Percentiles rank a stretch among this genome's conserved stretches.
Conservation (phyloP, 2,329 filamentous ascomycete species). For the Tolypocladium sp. region DNA sequence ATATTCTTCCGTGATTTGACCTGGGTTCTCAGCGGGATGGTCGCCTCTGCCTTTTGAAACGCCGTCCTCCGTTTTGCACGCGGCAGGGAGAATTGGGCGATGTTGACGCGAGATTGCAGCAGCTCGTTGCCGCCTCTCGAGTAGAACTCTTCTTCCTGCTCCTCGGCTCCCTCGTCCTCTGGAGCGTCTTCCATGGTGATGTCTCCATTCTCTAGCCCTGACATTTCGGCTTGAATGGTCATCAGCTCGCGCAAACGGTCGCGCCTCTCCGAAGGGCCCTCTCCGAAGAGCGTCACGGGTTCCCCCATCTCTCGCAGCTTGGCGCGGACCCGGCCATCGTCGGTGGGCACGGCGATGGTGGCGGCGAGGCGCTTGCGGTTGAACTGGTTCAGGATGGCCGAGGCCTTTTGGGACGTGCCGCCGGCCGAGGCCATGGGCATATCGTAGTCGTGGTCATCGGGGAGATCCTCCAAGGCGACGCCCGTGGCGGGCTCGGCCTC, state of each 20-base stretch:
- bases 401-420: conserved; percentile 70
- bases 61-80: conserved; percentile 68
- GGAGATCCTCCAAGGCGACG: conserved; percentile 41
- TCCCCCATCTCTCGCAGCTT: conserved; percentile 81
- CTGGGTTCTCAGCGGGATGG: conserved; percentile 79
- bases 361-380: conserved; percentile 84
- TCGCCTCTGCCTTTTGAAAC: conserved; percentile 71
- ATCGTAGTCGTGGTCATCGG: conserved; percentile 74
- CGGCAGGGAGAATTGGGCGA: conserved; percentile 77
- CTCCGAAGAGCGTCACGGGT: conserved; percentile 89
- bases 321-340: conserved; percentile 77
- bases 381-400: conserved; percentile 79
- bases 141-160: conserved; percentile 91
- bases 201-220: conserved; percentile 46
- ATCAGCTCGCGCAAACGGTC: conserved; percentile 79
- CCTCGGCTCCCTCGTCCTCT: conserved; percentile 54
- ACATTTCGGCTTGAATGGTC: conserved; percentile 60
- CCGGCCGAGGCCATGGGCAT: conserved; percentile 57
- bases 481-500: conserved; percentile 54
- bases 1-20: conserved; percentile 85
- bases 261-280: conserved; percentile 75
- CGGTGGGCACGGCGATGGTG: conserved; percentile 84
- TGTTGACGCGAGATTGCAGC: conserved; percentile 65
- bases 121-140: conserved; percentile 71
- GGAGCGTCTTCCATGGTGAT: conserved; percentile 51